Conservation (phyloP, 2,329 filamentous ascomycete genomes). For the Geosmithia flava region DNA sequence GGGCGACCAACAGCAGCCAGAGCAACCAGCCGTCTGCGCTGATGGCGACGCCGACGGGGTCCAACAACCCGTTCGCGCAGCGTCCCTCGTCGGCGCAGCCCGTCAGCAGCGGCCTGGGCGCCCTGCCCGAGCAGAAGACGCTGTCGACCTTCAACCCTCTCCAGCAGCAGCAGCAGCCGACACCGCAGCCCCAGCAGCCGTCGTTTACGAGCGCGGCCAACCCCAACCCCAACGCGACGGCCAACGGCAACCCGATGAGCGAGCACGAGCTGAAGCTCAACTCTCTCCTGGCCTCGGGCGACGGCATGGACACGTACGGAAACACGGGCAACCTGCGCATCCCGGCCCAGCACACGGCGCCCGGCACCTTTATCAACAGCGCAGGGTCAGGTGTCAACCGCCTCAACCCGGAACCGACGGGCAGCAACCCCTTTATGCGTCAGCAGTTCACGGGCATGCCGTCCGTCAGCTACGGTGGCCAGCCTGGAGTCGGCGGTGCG, state of each 20-base stretch:
- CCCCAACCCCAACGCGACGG: slow-evolving; percentile 8
- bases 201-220: slow-evolving; percentile 17
- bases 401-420: slow-evolving; percentile 58
- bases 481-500: slow-evolving; percentile 42
- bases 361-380: slow-evolving; percentile 92
- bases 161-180: slow-evolving; percentile 30
- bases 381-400: slow-evolving; percentile 69
- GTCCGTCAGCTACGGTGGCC: slow-evolving; percentile 37
- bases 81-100: slow-evolving; percentile 40
- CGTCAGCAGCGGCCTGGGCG: slow-evolving; percentile 58
- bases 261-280: slow-evolving; percentile 70
- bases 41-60: slow-evolving; percentile 79
- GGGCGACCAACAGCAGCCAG: slow-evolving; percentile 51
- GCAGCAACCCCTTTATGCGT: slow-evolving; percentile 81
- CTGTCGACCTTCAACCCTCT: slow-evolving; percentile 42
- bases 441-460: slow-evolving; percentile 75
- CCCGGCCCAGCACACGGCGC: slow-evolving; percentile 90
- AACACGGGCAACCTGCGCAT: slow-evolving; percentile 96
- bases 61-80: slow-evolving; percentile 95
- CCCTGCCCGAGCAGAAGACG: slow-evolving; percentile 74
- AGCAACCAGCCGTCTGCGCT: slow-evolving; percentile 48
- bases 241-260: slow-evolving; percentile 21
- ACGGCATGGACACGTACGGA: slow-evolving; percentile 94
- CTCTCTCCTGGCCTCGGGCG: slow-evolving; percentile 70
- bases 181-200: slow-evolving; percentile 24